Base-by-base conservation (phyloP, 2,329 filamentous ascomycete species). In the Torrubiella hemipterigena region DNA sequence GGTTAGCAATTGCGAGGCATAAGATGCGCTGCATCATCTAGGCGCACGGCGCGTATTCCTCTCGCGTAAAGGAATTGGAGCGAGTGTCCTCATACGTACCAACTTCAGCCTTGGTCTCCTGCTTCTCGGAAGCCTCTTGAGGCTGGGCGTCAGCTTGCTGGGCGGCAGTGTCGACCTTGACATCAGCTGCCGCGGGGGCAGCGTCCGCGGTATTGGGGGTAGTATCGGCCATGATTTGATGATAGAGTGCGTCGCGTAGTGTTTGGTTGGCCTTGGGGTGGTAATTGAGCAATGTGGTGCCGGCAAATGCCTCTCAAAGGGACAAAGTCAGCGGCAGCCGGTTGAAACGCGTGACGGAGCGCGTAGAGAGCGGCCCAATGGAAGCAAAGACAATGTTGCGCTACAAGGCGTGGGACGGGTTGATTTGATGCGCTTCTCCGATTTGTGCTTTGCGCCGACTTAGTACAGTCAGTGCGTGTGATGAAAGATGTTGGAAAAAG, bases 191-290 rank as follows among this genome's bases (percentile, higher is more conserved):
- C 28, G 55, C 43, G 35, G 56, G 42, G 30, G 51, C 42, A 34
- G 42, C 49, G 33, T 55, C 52, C 34, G 49, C 40, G 47, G 56
- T 56, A 43, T 58, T 53, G 37, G 42, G 42, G 29, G 48, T 31
- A 41, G 51, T 51, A 35, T 61, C 57, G 33, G 57, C 53, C 58
- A 61, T 61, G 44, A 45, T 47, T 43, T n/a, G n/a, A n/a, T n/a
- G n/a, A n/a, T n/a, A n/a, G n/a, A n/a, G n/a, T n/a, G n/a, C n/a
- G n/a, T n/a, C n/a, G n/a, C n/a, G n/a, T n/a, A n/a, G n/a, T n/a
- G n/a, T n/a, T n/a, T n/a, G n/a, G n/a, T 6, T 24, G 22, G 11
- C 14, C 6, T 14, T 24, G 12, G 12, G 22, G 22, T 6, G 11
- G 10, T 24, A n/a, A 11, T 32, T 15, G 25, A 12, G 29, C 14